Conservation (phyloP, 225 moss, liverwort and hornwort genomes). For the Physcomitrellopsis africana region DNA sequence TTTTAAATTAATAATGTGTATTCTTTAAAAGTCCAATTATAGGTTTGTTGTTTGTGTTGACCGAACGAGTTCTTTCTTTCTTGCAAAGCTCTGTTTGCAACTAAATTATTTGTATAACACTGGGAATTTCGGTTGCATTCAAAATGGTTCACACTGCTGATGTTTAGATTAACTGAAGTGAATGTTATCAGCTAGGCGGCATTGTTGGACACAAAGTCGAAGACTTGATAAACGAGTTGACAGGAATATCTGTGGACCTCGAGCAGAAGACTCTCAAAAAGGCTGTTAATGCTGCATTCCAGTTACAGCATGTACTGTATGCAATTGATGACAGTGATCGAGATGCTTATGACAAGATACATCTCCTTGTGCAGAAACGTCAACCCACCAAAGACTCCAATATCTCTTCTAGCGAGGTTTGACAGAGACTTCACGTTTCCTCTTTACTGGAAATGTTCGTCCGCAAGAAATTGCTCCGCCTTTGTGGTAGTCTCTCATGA, state of each 20-base stretch:
- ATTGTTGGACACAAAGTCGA: slow-evolving; percentile 52
- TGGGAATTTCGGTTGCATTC: not conserved
- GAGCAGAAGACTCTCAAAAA: slow-evolving; percentile 42
- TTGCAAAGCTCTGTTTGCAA: not conserved
- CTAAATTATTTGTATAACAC: not conserved
- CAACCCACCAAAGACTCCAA: slow-evolving; percentile 31
- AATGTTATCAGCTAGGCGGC: slow-evolving; percentile 46
- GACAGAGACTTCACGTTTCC: not conserved
- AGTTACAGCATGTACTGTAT: slow-evolving; percentile 50
- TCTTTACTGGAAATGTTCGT: not conserved
- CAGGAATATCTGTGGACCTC: slow-evolving; percentile 32
- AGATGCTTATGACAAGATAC: slow-evolving; percentile 39
- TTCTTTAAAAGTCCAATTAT: not conserved
- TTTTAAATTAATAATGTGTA: no score
- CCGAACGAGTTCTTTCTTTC: not conserved
- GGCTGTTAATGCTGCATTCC: slow-evolving; percentile 48
- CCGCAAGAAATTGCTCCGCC: not conserved
- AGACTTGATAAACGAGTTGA: slow-evolving; percentile 39
- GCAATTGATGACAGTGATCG: slow-evolving; percentile 44
- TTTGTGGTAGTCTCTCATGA: not conserved
- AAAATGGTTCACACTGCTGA: not conserved
- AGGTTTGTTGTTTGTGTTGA: not conserved
- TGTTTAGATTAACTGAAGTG: slow-evolving; percentile 16
- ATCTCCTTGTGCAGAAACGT: slow-evolving; percentile 34
- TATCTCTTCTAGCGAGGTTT: slow-evolving; percentile 46